phyloP scores from a whole-genome alignment of 2,329 filamentous ascomycete genomes.

The Penicillium sp. region DNA sequence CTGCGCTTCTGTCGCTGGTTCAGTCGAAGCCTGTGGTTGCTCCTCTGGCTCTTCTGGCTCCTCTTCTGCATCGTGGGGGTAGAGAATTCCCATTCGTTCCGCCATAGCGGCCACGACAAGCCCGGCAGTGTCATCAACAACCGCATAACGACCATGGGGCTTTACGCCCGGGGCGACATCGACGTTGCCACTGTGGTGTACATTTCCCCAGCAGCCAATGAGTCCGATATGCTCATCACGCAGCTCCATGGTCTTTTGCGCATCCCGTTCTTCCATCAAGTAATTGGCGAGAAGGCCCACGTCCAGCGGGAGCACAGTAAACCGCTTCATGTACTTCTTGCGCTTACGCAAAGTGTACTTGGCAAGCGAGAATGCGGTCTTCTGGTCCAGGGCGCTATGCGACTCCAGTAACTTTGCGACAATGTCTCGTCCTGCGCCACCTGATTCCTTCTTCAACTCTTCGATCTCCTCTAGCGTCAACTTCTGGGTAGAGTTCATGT shows the following conservation, averaged over 20 bases:
- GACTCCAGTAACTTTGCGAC: constrained; percentile 91
- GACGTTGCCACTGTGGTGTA: constrained; percentile 67
- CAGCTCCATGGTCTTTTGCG: constrained; percentile 79
- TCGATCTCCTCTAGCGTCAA: constrained; percentile 73
- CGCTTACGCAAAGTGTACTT: constrained; percentile 96
- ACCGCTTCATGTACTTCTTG: constrained; percentile 87
- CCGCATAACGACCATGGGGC: constrained; percentile 69
- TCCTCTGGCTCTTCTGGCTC: constrained; percentile 10
- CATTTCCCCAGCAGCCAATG: constrained; percentile 85
- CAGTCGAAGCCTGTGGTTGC: neutral
- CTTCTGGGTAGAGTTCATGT: constrained; percentile 70
- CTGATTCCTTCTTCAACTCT: constrained; percentile 69
- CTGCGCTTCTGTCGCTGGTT: constrained; percentile 10
- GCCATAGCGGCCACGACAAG: constrained; percentile 80
- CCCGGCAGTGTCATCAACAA: constrained; percentile 85
- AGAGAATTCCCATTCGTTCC: constrained; percentile 82
- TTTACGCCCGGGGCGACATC: constrained; percentile 27
- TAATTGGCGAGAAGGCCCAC: constrained; percentile 74
- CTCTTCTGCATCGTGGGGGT: constrained; percentile 46
- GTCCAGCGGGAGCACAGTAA: constrained; percentile 82
- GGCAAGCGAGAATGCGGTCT: constrained; percentile 88
- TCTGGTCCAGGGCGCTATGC: constrained; percentile 87
- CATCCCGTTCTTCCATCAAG: constrained; percentile 77
- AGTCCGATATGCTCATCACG: constrained; percentile 81
- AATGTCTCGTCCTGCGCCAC: constrained; percentile 80